Evolutionary conservation across 2,329 filamentous ascomycete genomes (phyloP), one percentile per base, ranked within the genome.

Genomic region (Monilinia laxa): DNA sequence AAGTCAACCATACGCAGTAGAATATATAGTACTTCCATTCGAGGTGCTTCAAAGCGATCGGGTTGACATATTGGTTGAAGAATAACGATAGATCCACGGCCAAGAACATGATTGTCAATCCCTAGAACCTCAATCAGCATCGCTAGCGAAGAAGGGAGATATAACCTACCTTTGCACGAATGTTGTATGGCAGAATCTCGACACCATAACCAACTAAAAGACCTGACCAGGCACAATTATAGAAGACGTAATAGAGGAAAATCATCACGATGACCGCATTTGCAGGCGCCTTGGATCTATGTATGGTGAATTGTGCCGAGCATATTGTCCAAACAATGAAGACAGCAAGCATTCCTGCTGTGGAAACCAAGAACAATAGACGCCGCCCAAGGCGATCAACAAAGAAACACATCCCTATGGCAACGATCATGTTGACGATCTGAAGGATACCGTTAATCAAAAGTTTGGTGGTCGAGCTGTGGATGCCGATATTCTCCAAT

Each of bases 191-290:
- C 49, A 74, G 57, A 49, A 75, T 74, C 62, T 74, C 73, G 40
- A 71, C 73, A 47, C 65, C 66, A 59, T 75, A 75, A 23, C 69
- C 69, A 18, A 72, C 70, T 11, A 73, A 65, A 42, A 74, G 64
- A 23, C 72, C 72, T 52, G 70, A 68, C 73, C 73, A 75, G 28
- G 73, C 72, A 25, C 77, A 71, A 56, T 78, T 76, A 54, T 76
- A 78, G 71, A 83, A 81, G 66, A 81, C 76, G 57, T 77, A 77
- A 77, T 80, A 82, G 65, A 83, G 76, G 77, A 80, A 84, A 71
- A 84, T 81, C 77, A 83, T 80, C 67, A 77, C 78, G 65, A 82
- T 77, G 62, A 73, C 71, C 45, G 72, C 69, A 66, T 72, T 68
- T 28, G 67, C 73, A 23, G 71, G 68, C 5, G 69, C 64, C 16